phyloP scores from a whole-genome alignment of 139 green algal genomes.

The Chlorella sp. region DNA sequence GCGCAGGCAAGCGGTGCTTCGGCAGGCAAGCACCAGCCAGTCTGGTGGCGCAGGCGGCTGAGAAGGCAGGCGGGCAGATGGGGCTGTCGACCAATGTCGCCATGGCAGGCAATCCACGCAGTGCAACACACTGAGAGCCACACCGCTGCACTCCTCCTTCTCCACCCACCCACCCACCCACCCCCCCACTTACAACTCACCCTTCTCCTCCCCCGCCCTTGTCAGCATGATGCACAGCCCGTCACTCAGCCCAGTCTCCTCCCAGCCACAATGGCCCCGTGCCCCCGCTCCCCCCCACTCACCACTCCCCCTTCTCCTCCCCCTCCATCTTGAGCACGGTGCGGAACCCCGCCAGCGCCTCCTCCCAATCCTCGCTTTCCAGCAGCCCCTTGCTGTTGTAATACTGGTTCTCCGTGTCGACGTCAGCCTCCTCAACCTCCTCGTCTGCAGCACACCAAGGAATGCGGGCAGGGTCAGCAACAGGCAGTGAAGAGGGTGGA shows the following conservation, averaged over 20 bases:
- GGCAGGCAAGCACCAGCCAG: too few species aligned
- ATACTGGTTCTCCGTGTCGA: slow-evolving; percentile 99
- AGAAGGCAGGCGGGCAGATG: too few species aligned
- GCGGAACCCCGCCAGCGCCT: slow-evolving; percentile 90
- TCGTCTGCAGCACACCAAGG: slow-evolving; percentile 79
- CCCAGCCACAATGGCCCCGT: background rate
- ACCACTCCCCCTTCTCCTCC: slow-evolving; percentile 96
- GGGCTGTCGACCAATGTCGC: too few species aligned
- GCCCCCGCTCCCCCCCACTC: background rate
- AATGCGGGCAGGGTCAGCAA: background rate
- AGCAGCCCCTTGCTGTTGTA: slow-evolving; percentile 98
- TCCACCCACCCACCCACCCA: too few species aligned
- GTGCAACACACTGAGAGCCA: background rate
- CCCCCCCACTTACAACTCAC: too few species aligned
- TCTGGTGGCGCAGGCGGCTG: too few species aligned
- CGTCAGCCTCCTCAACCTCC: slow-evolving; percentile 92
- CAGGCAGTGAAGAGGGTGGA: background rate
- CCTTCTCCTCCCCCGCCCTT: too few species aligned
- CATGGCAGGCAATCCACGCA: too few species aligned
- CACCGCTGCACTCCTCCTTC: too few species aligned
- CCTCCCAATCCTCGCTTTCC: slow-evolving; percentile 75
- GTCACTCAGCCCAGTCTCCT: too few species aligned
- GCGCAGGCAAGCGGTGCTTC: background rate
- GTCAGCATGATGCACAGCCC: too few species aligned
- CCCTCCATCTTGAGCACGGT: slow-evolving; percentile 94